Conservation (phyloP, 2,329 filamentous ascomycete genomes). For the Cladosporium sp. region DNA sequence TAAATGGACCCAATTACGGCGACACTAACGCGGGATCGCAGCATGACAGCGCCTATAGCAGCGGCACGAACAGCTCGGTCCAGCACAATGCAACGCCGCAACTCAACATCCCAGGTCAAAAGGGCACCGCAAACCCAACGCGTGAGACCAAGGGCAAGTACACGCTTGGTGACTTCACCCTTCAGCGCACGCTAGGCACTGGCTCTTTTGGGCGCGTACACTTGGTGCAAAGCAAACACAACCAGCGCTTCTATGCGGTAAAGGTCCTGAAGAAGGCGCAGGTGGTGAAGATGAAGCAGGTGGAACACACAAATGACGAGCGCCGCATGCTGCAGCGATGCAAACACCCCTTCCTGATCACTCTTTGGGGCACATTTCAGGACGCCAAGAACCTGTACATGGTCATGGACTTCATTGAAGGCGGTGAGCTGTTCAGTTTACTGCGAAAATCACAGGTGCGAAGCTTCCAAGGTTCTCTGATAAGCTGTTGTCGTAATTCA, state of each 20-base stretch:
- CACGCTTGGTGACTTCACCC: constrained; percentile 80
- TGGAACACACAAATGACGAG: constrained; percentile 98
- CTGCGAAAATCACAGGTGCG: constrained; percentile 85
- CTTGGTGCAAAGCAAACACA: constrained; percentile 94
- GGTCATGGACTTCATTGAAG: constrained; percentile 99
- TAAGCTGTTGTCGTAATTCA: constrained; percentile 3
- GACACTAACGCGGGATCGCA: constrained; percentile 20
- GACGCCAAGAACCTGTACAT: constrained; percentile 95
- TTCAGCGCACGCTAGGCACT: constrained; percentile 87
- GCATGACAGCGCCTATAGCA: constrained; percentile 31
- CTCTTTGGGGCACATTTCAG: constrained; percentile 96
- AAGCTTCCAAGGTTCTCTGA: constrained; percentile 23
- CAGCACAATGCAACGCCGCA: constrained; percentile 33
- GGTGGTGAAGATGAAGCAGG: constrained; percentile 99
- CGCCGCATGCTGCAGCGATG: constrained; percentile 91
- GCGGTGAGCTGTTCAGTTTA: constrained; percentile 92
- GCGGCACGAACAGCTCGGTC: constrained; percentile 29
- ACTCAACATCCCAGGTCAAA: constrained; percentile 29
- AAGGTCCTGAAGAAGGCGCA: constrained; percentile 98
- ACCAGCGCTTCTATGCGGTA: constrained; percentile 95
- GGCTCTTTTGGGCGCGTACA: constrained; percentile 96
- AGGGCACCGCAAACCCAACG: constrained; percentile 29
- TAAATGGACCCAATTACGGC: constrained; percentile 56
- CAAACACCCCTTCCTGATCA: constrained; percentile 96
- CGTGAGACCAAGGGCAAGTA: constrained; percentile 95